Evolutionary conservation across 495 filamentous ascomycete genomes (phyloP).

Genomic region (Neurospora sp.): DNA sequence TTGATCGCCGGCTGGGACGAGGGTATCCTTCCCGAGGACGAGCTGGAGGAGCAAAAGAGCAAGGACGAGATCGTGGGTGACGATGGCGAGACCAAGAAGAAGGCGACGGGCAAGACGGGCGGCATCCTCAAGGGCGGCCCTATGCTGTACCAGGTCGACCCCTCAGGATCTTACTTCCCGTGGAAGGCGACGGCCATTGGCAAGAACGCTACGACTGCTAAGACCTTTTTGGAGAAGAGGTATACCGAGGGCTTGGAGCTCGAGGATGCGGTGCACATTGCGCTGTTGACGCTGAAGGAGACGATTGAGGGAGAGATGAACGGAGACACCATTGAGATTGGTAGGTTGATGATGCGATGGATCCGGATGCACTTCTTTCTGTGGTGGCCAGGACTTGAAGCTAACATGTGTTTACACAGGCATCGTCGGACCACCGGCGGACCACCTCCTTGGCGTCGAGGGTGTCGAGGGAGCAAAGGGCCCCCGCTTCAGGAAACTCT

Average conservation of each 20-base stretch:
- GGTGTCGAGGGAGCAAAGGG: constrained; percentile 84
- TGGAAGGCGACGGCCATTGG: constrained; percentile 99
- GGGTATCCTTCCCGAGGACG: constrained; percentile 72
- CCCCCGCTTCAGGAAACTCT: constrained; percentile 91
- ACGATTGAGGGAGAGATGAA: constrained; percentile 99
- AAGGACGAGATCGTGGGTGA: constrained; percentile 23
- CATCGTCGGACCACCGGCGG: constrained; percentile 88
- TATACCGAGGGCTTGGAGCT: constrained; percentile 95
- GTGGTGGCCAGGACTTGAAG: constrained; percentile 1
- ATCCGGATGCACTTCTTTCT: neutral
- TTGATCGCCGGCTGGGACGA: constrained; percentile 98
- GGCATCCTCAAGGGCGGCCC: constrained; percentile 93
- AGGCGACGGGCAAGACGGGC: constrained; percentile 72
- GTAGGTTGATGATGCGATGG: constrained; percentile 36
- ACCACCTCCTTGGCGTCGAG: constrained; percentile 85
- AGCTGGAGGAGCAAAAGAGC: constrained; percentile 40
- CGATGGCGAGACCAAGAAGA: constrained; percentile 53
- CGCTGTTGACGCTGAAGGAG: constrained; percentile 94
- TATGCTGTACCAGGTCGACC: constrained; percentile 97
- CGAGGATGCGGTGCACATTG: constrained; percentile 98
- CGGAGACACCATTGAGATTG: constrained; percentile 97
- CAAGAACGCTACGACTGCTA: constrained; percentile 94
- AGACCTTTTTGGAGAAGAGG: constrained; percentile 97
- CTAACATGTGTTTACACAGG: constrained; percentile 38
- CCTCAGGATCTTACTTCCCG: constrained; percentile 91